These are phyloP conservation scores for Penicillium paradoxum DNA, from an alignment of 495 filamentous ascomycete genomes.

Conservation along the genomic window DNA sequence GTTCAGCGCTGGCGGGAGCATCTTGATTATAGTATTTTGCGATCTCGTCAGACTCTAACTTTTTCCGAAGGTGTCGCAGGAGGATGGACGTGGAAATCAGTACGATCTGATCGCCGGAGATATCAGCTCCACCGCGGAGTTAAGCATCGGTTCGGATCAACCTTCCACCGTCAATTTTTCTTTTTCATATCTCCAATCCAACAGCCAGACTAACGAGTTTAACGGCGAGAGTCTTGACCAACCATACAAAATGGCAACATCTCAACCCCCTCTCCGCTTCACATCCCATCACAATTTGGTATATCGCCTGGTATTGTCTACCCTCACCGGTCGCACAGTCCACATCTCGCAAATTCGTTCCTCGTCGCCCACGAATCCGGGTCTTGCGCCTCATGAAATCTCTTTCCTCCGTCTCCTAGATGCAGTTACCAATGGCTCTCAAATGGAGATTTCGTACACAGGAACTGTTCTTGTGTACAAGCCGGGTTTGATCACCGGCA, in stretches of 20 bases:
- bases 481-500: slow-evolving; percentile 86
- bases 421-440: slow-evolving; percentile 88
- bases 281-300: slow-evolving; percentile 77
- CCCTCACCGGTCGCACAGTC: slow-evolving; percentile 81
- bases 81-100: neutral
- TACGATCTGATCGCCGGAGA: slow-evolving; percentile 22
- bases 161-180: slow-evolving; percentile 29
- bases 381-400: slow-evolving; percentile 86
- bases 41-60: neutral
- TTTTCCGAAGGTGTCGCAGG: neutral
- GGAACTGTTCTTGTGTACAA: slow-evolving; percentile 88
- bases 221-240: slow-evolving; percentile 7
- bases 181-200: slow-evolving; percentile 18
- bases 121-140: slow-evolving; percentile 19
- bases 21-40: slow-evolving; percentile 7
- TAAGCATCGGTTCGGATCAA: slow-evolving; percentile 26
- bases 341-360: slow-evolving; percentile 92
- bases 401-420: slow-evolving; percentile 95
- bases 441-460: slow-evolving; percentile 90
- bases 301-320: slow-evolving; percentile 81
- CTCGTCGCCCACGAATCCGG: slow-evolving; percentile 75
- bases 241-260: slow-evolving; percentile 37
- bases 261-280: slow-evolving; percentile 57
- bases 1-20: slow-evolving; percentile 55
- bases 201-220: neutral